Conservation (phyloP, 768 basidiomycete genomes). For the Suillus bovinus region DNA sequence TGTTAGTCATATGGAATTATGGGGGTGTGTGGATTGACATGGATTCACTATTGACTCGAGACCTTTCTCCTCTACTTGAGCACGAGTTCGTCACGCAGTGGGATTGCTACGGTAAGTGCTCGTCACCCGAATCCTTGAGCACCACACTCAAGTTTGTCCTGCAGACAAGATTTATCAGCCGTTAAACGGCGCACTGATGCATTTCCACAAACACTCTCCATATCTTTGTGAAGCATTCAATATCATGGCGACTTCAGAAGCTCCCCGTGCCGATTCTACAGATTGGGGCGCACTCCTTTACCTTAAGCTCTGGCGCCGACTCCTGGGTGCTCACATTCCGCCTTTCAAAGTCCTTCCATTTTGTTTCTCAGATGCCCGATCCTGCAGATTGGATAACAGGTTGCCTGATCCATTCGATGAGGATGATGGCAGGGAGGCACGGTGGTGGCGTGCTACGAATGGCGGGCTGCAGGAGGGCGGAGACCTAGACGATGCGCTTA, state of each 20-base stretch:
- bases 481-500: constrained; percentile 59
- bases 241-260: constrained; percentile 73
- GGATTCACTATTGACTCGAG: constrained; percentile 91
- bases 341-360: constrained; percentile 94
- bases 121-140: background rate
- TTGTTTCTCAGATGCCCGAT: constrained; percentile 91
- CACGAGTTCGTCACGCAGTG: constrained; percentile 98
- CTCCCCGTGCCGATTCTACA: constrained; percentile 77
- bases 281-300: constrained; percentile 96
- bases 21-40: constrained; percentile 98
- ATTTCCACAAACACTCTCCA: constrained; percentile 86
- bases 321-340: constrained; percentile 66
- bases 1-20: constrained; percentile 84
- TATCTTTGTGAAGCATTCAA: constrained; percentile 98
- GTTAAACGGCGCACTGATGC: constrained; percentile 94
- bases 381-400: constrained; percentile 90
- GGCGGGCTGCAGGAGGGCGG: constrained; percentile 60
- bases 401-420: constrained; percentile 84
- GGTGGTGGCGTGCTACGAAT: constrained; percentile 6
- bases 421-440: background rate
- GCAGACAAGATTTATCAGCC: constrained; percentile 74
- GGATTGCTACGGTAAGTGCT: constrained; percentile 89
- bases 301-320: constrained; percentile 85
- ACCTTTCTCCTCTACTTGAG: constrained; percentile 83
- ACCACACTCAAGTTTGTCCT: background rate